Evolutionary conservation across 306 rosid genomes (phyloP), one percentile per base, ranked within the genome.

Genomic region (Begonia fuchsioides): DNA sequence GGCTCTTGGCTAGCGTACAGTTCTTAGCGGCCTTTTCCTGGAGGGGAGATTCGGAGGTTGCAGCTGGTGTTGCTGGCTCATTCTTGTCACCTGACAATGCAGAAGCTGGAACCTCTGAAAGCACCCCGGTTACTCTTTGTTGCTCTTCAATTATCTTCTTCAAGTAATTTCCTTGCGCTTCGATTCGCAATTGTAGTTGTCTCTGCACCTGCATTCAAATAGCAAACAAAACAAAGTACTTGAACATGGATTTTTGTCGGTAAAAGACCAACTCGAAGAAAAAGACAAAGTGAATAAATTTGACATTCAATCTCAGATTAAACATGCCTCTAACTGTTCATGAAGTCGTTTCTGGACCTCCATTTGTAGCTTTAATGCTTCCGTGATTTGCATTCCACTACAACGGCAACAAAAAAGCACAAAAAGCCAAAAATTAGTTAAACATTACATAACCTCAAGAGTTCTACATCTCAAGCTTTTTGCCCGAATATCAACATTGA

Each of bases 101-200:
- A 2, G 72, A 70, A n/a, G 43, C 67, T 20, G 57, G 53, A 59
- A 66, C 80, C 49, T 78, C 95, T 3, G 95, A 79, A 41, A 77
- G 66, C 69, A 77, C 87, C 32, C 98, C 98, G 38, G 79, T 67
- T 19, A 85, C 87, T 50, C 90, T 76, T 54, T 82, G 98, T 51
- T 90, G 98, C 69, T 90, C 98, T 74, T 90, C 98, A 1, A 90
- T 85, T 73, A 90, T 90, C 81, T 90, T 90, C 78, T 85, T 90
- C 82, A 90, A 69, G 73, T 90, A 90, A 44, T 90, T 82, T 40
- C 94, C 95, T 62, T 90, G 98, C 41, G 98, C 98, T 73, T 90
- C 98, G 57, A 90, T 90, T 43, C 98, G 74, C 40, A 81, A 62
- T 44, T 90, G 98, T 39, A 90, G 83, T 68, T 90, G 98, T 73